Evolutionary conservation across 2,329 filamentous ascomycete species (phyloP).

Genomic region (Gnomoniopsis smithogilvyi): DNA sequence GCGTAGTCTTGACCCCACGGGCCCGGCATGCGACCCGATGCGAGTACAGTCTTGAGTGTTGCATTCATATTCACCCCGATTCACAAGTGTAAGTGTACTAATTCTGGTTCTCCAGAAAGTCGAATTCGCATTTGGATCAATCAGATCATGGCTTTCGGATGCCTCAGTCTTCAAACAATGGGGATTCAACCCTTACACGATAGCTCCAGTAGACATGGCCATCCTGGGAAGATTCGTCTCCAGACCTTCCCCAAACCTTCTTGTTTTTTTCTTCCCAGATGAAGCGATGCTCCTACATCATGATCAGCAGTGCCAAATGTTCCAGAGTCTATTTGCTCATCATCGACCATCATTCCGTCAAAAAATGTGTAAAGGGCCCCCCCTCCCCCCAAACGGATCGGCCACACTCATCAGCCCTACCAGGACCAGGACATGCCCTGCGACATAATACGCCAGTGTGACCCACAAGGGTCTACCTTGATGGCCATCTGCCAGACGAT

Average conservation of each 20-base stretch:
- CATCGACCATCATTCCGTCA: background rate
- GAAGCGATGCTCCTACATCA: no score
- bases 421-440: background rate
- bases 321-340: background rate
- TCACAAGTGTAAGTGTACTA: background rate
- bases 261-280: no score
- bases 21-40: background rate
- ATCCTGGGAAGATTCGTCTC: no score
- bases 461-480: background rate
- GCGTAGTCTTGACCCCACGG: background rate
- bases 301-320: no score
- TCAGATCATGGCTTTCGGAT: no score
- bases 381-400: no score
- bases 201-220: no score
- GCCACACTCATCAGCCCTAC: background rate
- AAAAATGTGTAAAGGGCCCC: background rate
- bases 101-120: background rate
- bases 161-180: no score
- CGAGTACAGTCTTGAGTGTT: background rate
- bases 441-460: background rate
- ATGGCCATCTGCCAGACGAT: background rate
- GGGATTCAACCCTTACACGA: no score
- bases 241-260: no score
- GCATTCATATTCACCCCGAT: background rate
- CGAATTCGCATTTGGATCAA: no score